Evolutionary conservation across 805 yeast species (phyloP).

Genomic region (Wickerhamiella musiphila): DNA sequence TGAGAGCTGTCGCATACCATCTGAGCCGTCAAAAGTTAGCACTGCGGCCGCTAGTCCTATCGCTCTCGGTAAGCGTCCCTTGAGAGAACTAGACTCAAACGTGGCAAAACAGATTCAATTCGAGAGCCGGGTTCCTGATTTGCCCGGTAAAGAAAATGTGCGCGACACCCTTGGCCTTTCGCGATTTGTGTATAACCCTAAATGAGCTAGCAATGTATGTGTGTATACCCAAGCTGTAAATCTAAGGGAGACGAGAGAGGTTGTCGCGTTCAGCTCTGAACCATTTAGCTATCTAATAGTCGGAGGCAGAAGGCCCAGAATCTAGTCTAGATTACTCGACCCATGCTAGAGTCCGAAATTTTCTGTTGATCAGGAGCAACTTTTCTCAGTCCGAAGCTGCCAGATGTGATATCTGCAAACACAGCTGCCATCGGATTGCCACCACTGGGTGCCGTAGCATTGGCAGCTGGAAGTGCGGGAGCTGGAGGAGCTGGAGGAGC

Average conservation of each 20-base stretch:
- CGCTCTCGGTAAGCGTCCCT: too few species aligned
- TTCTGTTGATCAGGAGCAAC: constrained; percentile 18
- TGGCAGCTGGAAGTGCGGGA: constrained; percentile 25
- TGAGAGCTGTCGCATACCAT: too few species aligned
- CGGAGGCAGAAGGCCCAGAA: too few species aligned
- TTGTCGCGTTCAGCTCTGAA: too few species aligned
- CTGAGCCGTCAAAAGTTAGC: too few species aligned
- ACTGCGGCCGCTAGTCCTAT: too few species aligned
- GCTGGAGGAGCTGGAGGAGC: constrained; percentile 20
- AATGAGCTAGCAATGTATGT: too few species aligned
- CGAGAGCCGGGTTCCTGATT: background rate
- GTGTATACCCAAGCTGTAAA: too few species aligned
- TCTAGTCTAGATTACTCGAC: constrained; percentile 15
- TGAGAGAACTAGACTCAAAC: too few species aligned
- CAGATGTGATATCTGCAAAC: constrained; percentile 21
- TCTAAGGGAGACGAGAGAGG: too few species aligned
- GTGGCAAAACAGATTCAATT: background rate
- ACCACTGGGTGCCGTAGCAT: constrained; percentile 16
- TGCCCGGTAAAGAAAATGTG: background rate
- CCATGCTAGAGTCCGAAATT: constrained; percentile 14
- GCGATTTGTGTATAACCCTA: background rate
- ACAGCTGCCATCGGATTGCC: constrained; percentile 18
- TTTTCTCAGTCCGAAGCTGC: constrained; percentile 18
- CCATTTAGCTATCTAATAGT: too few species aligned
- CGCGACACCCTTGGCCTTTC: background rate